Conservation (phyloP, 495 filamentous ascomycete genomes). For the Lepidopterella palustris region DNA sequence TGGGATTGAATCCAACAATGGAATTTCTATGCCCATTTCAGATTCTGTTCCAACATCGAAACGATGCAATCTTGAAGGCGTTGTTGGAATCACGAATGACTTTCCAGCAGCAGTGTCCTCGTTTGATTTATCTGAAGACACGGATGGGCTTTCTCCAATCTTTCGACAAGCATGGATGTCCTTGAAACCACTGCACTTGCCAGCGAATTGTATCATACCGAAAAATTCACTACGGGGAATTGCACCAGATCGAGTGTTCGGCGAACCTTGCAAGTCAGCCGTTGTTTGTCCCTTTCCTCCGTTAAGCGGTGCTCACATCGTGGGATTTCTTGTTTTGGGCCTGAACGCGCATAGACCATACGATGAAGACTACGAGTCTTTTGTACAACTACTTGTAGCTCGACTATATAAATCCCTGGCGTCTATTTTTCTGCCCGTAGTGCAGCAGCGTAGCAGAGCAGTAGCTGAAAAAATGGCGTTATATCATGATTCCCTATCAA, state of each 20-base stretch:
- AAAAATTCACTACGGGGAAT: background rate
- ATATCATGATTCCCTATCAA: background rate
- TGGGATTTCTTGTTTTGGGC: background rate
- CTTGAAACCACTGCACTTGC: background rate
- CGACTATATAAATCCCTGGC: background rate
- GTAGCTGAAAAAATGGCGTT: background rate
- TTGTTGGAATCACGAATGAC: background rate
- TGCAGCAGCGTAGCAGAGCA: background rate
- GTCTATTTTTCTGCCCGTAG: background rate
- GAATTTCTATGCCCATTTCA: background rate
- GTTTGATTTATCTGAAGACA: background rate
- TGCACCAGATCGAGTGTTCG: background rate
- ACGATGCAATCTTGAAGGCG: background rate
- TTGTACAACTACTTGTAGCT: background rate
- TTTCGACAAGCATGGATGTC: background rate
- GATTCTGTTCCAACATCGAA: background rate
- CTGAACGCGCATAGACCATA: background rate
- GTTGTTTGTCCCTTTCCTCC: background rate
- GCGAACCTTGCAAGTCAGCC: background rate
- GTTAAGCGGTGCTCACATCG: background rate
- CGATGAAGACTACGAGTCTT: background rate
- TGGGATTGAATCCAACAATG: background rate
- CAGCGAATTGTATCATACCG: background rate
- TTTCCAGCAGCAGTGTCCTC: background rate
- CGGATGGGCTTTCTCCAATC: background rate